Base-by-base conservation (phyloP, 108 stramenopile genomes). In the Chaetoceros tenuissimus region DNA sequence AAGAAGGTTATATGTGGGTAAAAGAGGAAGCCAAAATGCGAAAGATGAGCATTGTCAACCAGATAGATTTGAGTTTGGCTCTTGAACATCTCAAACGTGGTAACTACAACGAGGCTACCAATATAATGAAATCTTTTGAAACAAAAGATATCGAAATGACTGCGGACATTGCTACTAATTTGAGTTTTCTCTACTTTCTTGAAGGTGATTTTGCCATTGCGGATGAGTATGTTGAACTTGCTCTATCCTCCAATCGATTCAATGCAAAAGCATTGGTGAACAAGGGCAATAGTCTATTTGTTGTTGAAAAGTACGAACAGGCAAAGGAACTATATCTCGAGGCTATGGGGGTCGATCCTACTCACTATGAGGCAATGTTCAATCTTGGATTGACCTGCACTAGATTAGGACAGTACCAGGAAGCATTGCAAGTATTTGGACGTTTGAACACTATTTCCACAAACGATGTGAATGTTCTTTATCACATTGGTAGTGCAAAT, bases 181-280 rank as follows among this genome's bases (percentile, higher is more conserved):
- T 95, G 16, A 79, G 80, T 7, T 92, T 92, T 65, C 65, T 95
- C 27, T 84, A 84, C 58, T 92, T 94, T 46, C 81, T 95, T 1
- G 87, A 91, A 64, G 89, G 91, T 31, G 80, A 90, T 43, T 46
- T 70, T 31, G 47, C 55, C 31, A 61, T 7, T 24, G 92, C 94
- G 8, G 84, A 93, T 26, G 57, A 64, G 40, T 83, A 89, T 66
- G 94, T 90, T 22, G 81, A 90, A 44, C 46, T 76, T 43, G 90
- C 92, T n/a, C 80, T 94, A 26, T 48, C 66, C 20, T 69, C 67
- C 22, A 71, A 88, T 48, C 64, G 90, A 31, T 95, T 91, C 69
- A 94, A 92, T 61, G 82, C 90, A 22, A 84, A 81, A 20, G 94
- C 94, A 5, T 79, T 95, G 30, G 94, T 95, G 18, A 95, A 94